phyloP scores from a whole-genome alignment of 2,329 filamentous ascomycete genomes.

The Fusarium armeniacum region DNA sequence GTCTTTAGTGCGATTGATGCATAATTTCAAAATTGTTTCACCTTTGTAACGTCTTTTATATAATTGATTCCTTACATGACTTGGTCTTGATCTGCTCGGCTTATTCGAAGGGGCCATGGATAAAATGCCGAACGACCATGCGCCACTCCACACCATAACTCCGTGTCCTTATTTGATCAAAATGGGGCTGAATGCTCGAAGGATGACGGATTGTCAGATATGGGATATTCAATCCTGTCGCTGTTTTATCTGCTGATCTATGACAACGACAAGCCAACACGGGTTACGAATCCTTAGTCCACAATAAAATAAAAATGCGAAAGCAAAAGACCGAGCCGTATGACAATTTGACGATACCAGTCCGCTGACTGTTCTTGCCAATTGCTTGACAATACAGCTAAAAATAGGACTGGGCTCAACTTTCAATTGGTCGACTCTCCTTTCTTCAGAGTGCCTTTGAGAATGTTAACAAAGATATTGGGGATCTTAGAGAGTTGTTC shows the following conservation, averaged over 20 bases:
- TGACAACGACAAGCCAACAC: background rate
- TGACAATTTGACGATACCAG: background rate
- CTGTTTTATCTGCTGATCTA: background rate
- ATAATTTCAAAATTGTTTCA: background rate
- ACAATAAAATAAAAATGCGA: background rate
- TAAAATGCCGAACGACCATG: background rate
- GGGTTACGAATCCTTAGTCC: background rate
- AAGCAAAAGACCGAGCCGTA: background rate
- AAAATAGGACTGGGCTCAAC: rapidly evolving
- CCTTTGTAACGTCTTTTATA: background rate
- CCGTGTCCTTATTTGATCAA: background rate
- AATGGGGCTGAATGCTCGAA: background rate
- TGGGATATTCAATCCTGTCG: background rate
- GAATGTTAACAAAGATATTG: background rate
- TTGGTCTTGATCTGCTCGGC: background rate
- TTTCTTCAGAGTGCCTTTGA: background rate
- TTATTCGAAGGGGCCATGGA: background rate
- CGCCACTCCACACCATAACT: background rate
- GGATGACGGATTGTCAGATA: background rate
- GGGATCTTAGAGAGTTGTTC: background rate
- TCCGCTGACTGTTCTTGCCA: background rate
- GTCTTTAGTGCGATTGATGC: background rate
- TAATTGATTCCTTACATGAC: too few species aligned
- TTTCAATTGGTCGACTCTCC: background rate
- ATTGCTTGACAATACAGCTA: background rate